These are phyloP conservation scores for Tilletiopsis washingtonensis DNA, from an alignment of 1,284 basidiomycete species.

Conservation along the genomic window DNA sequence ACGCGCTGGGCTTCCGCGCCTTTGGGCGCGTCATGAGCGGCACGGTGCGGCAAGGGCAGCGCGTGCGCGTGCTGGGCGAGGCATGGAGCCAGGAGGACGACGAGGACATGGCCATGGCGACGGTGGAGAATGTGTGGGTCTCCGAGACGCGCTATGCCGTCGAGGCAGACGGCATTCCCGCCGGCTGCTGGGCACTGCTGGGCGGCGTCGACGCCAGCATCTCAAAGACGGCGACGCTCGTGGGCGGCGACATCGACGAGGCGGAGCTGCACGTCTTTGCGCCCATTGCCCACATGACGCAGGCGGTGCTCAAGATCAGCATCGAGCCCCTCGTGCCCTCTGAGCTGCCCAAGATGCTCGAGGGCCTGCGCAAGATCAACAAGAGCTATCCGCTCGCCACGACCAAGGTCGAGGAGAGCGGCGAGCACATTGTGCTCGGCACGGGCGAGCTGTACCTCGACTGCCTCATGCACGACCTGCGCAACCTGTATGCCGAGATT, in stretches of 20 bases:
- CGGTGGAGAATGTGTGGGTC: constrained; percentile 79
- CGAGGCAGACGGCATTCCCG: constrained; percentile 74
- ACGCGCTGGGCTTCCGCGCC: constrained; percentile 90
- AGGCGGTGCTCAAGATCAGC: constrained; percentile 95
- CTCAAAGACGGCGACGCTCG: constrained; percentile 83
- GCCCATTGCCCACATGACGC: constrained; percentile 90
- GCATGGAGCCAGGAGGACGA: constrained; percentile 95
- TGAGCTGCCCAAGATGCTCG: constrained; percentile 96
- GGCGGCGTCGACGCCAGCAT: constrained; percentile 90
- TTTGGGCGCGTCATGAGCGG: constrained; percentile 92
- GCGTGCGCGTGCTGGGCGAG: constrained; percentile 93
- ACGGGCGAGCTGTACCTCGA: constrained; percentile 97
- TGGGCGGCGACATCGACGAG: constrained; percentile 48
- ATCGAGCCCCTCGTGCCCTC: constrained; percentile 97
- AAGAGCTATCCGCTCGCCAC: constrained; percentile 89
- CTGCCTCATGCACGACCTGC: constrained; percentile 90
- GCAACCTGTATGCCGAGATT: constrained; percentile 87
- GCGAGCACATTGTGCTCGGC: constrained; percentile 92
- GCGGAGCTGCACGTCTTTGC: constrained; percentile 83
- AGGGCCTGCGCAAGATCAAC: constrained; percentile 91
- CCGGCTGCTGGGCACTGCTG: constrained; percentile 86
- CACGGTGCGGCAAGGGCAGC: constrained; percentile 70
- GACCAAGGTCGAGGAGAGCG: constrained; percentile 96
- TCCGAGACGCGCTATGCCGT: constrained; percentile 88
- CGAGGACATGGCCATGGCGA: constrained; percentile 89